phyloP scores from a whole-genome alignment of 176 grass and related monocot genomes.

The Aegilops sharonensis region DNA sequence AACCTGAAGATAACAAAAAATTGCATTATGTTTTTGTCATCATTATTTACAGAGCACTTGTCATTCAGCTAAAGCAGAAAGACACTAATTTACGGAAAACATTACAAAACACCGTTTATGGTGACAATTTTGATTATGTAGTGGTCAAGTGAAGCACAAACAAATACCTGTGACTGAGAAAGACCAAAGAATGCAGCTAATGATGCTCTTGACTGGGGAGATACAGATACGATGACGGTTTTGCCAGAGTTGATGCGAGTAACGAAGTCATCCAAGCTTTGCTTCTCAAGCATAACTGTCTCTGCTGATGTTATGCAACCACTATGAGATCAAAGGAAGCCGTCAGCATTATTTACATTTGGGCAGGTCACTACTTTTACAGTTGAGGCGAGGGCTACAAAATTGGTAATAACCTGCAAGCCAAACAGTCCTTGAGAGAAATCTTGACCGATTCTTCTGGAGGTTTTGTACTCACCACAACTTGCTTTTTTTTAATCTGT shows the following conservation, averaged over 20 bases:
- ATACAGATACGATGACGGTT: conserved; percentile 77
- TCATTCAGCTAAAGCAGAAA: background rate
- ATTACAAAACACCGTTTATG: background rate
- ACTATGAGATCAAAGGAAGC: conserved; percentile 51
- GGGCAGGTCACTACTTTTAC: background rate
- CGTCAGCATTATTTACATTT: conserved; percentile 17
- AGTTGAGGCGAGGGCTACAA: background rate
- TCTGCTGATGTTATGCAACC: conserved; percentile 96
- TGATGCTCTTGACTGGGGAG: conserved; percentile 96
- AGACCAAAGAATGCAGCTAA: conserved; percentile 82
- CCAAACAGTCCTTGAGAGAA: conserved; percentile 95
- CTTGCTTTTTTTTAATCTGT: conserved; percentile 63
- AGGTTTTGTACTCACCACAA: conserved; percentile 49
- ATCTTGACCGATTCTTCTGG: conserved; percentile 84
- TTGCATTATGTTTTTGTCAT: background rate
- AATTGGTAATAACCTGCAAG: conserved; percentile 70
- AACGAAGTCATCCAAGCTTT: conserved; percentile 87
- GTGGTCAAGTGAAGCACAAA: background rate
- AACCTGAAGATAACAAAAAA: conserved; percentile 53
- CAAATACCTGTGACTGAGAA: conserved; percentile 70
- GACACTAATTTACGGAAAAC: background rate
- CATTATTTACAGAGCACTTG: background rate
- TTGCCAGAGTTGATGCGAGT: conserved; percentile 60
- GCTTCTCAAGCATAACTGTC: conserved; percentile 98
- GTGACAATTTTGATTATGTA: background rate